phyloP scores from a whole-genome alignment of 129 eudicot genomes.

The Saussurea involucrata region DNA sequence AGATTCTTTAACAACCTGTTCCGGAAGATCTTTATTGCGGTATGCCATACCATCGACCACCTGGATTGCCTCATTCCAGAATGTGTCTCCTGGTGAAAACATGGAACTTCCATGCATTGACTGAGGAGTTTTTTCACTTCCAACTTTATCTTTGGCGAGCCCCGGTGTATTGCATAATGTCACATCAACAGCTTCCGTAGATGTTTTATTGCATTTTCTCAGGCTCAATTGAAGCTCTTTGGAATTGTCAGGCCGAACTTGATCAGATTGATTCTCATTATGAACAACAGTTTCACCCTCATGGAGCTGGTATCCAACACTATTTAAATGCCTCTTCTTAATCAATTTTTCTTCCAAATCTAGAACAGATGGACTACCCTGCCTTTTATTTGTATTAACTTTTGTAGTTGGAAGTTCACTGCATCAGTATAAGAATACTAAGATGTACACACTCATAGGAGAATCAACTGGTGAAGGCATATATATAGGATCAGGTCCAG shows the following conservation, averaged over 20 bases:
- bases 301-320: neutral
- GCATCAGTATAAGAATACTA: constrained; percentile 20
- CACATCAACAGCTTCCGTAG: constrained; percentile 19
- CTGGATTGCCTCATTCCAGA: constrained; percentile 93
- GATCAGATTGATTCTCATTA: neutral
- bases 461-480: neutral
- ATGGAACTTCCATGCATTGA: constrained; percentile 74
- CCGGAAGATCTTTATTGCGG: constrained; percentile 22
- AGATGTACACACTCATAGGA: neutral
- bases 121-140: constrained; percentile 67
- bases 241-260: constrained; percentile 8
- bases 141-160: constrained; percentile 23
- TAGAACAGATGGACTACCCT: constrained; percentile 44
- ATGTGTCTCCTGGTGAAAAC: constrained; percentile 92
- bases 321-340: constrained; percentile 49
- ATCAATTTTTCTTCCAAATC: constrained; percentile 47
- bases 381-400: constrained; percentile 47
- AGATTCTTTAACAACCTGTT: constrained; percentile 26
- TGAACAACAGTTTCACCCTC: constrained; percentile 20
- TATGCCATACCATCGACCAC: constrained; percentile 72
- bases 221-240: constrained; percentile 48
- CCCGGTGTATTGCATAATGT: constrained; percentile 56
- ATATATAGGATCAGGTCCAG: too few species aligned
- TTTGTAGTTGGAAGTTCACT: constrained; percentile 50
- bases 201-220: constrained; percentile 56